Conservation (phyloP, 73 alveolate genomes). For the Effrenium voratum region DNA sequence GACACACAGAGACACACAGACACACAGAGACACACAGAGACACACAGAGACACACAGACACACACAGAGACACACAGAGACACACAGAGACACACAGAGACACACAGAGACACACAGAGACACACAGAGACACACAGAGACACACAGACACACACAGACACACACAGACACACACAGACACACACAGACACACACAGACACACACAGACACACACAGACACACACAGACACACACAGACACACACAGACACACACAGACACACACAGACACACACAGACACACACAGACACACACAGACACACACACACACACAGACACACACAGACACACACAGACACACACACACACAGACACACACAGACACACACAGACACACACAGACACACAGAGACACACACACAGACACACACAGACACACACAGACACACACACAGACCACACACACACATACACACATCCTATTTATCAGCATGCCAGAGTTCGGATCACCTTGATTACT, state of each 20-base stretch:
- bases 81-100: too few species aligned
- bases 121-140: not conserved
- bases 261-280: conserved; percentile 1
- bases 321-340: not conserved
- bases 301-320: not conserved
- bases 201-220: not conserved
- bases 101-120: too few species aligned
- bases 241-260: not conserved
- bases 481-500: too few species aligned
- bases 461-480: too few species aligned
- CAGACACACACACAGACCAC: not conserved
- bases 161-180: conserved; percentile 8
- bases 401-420: not conserved
- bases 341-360: conserved; percentile 5
- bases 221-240: not conserved
- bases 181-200: conserved; percentile 1
- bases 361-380: not conserved
- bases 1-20: too few species aligned
- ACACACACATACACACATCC: not conserved
- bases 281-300: conserved; percentile 1
- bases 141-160: not conserved
- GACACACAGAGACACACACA: not conserved
- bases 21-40: too few species aligned
- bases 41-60: too few species aligned
- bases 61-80: too few species aligned